Evolutionary conservation across 2,329 filamentous ascomycete species (phyloP).

Genomic region (Microcyclospora pomicola): DNA sequence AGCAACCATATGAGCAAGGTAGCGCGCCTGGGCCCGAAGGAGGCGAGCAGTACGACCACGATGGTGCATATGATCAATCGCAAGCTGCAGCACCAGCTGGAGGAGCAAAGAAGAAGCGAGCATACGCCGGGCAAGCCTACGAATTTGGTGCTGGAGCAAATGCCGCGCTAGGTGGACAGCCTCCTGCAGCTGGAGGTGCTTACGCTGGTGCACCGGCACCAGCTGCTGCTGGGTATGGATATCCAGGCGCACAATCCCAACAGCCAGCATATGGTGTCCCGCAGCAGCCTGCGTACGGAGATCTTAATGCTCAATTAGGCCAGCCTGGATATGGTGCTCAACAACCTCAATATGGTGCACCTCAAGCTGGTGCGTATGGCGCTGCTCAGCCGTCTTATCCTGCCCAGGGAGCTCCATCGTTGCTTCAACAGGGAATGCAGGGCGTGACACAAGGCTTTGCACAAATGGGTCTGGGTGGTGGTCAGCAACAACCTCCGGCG

Average conservation of each 20-base stretch:
- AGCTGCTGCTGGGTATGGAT: slow-evolving; percentile 18
- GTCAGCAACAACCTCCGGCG: slow-evolving; percentile 31
- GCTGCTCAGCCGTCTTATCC: slow-evolving; percentile 53
- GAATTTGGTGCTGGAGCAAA: slow-evolving; percentile 85
- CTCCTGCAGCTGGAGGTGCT: slow-evolving; percentile 29
- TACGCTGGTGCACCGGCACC: slow-evolving; percentile 30
- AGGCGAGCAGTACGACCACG: slow-evolving; percentile 8
- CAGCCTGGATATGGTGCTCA: slow-evolving; percentile 23
- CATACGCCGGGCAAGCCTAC: slow-evolving; percentile 88
- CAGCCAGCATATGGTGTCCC: slow-evolving; percentile 22
- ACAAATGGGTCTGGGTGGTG: slow-evolving; percentile 55
- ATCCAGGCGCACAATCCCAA: slow-evolving; percentile 29
- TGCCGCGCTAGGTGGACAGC: slow-evolving; percentile 29
- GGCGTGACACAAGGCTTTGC: slow-evolving; percentile 74
- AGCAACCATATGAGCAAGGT: slow-evolving; percentile 5
- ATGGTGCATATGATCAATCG: slow-evolving; percentile 10
- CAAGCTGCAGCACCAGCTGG: slow-evolving; percentile 11
- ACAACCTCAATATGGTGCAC: slow-evolving; percentile 32
- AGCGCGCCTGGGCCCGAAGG: slow-evolving; percentile 4
- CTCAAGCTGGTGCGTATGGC: slow-evolving; percentile 40
- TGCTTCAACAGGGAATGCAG: slow-evolving; percentile 25
- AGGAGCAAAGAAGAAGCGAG: slow-evolving; percentile 68
- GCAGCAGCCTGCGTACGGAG: slow-evolving; percentile 17
- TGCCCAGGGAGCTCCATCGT: slow-evolving; percentile 35
- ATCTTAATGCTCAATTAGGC: slow-evolving; percentile 8